phyloP scores from a whole-genome alignment of 768 basidiomycete genomes.

The Suillus ampliporus region DNA sequence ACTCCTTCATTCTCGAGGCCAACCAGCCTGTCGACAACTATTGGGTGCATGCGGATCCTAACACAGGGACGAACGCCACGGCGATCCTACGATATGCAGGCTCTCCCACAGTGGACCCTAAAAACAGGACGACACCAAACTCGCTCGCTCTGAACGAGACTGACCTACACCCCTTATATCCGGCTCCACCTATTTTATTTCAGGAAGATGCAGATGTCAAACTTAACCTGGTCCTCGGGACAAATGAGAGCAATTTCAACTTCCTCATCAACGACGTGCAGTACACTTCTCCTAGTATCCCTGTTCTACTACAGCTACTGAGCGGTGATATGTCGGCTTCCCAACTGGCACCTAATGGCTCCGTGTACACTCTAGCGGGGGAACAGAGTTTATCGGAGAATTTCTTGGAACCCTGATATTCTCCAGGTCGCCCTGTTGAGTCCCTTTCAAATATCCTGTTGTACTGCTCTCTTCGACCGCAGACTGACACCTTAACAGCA shows the following conservation, averaged over 20 bases:
- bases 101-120: constrained; percentile 43
- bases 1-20: constrained; percentile 50
- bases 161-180: not conserved
- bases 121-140: constrained; percentile 15
- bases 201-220: constrained; percentile 33
- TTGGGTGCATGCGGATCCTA: constrained; percentile 47
- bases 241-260: constrained; percentile 24
- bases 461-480: not conserved
- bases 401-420: constrained; percentile 25
- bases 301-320: constrained; percentile 52
- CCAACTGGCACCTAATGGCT: constrained; percentile 43
- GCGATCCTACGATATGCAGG: constrained; percentile 51
- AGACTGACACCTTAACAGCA: constrained; percentile 20
- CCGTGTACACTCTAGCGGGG: constrained; percentile 50
- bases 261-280: constrained; percentile 37
- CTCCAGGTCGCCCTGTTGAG: constrained; percentile 17
- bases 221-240: constrained; percentile 40
- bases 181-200: not conserved
- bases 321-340: constrained; percentile 43
- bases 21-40: constrained; percentile 45
- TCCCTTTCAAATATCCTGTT: not conserved
- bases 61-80: constrained; percentile 41
- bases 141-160: not conserved
- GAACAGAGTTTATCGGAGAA: constrained; percentile 54
- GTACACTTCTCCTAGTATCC: constrained; percentile 43